Conservation (phyloP, 1,139 yeast genomes). For the Kodamaea derodonti region DNA sequence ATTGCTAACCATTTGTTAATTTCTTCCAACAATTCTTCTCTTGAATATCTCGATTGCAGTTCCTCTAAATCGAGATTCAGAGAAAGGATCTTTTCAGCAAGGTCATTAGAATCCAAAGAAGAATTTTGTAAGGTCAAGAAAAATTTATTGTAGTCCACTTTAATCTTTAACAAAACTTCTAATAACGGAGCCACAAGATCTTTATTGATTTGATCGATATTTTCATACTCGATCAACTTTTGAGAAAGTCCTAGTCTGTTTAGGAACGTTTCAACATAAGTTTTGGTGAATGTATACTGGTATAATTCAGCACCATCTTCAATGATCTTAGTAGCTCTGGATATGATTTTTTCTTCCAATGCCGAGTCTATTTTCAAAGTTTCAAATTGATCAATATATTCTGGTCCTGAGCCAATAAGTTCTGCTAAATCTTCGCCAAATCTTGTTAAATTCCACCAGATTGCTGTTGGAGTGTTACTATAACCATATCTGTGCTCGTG, state of each 20-base stretch:
- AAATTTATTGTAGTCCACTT: slow-evolving; percentile 77
- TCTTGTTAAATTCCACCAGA: slow-evolving; percentile 92
- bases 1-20: slow-evolving; percentile 37
- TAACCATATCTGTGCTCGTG: slow-evolving; percentile 68
- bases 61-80: slow-evolving; percentile 21
- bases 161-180: slow-evolving; percentile 55
- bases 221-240: slow-evolving; percentile 31
- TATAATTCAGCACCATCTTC: slow-evolving; percentile 63
- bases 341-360: slow-evolving; percentile 49
- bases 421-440: slow-evolving; percentile 84
- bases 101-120: slow-evolving; percentile 17
- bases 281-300: slow-evolving; percentile 55
- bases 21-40: slow-evolving; percentile 29
- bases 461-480: slow-evolving; percentile 74
- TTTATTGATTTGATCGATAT: slow-evolving; percentile 37
- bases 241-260: slow-evolving; percentile 62
- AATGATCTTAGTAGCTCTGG: slow-evolving; percentile 64
- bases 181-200: slow-evolving; percentile 59
- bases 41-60: slow-evolving; percentile 22
- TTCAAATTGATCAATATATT: slow-evolving; percentile 39
- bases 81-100: slow-evolving; percentile 30
- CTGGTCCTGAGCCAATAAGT: slow-evolving; percentile 66
- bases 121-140: slow-evolving; percentile 59
- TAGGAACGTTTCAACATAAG: slow-evolving; percentile 59
- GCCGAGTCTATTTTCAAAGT: slow-evolving; percentile 38